Base-by-base conservation (phyloP, 331 rosid genomes). In the Prunus yedoensis region DNA sequence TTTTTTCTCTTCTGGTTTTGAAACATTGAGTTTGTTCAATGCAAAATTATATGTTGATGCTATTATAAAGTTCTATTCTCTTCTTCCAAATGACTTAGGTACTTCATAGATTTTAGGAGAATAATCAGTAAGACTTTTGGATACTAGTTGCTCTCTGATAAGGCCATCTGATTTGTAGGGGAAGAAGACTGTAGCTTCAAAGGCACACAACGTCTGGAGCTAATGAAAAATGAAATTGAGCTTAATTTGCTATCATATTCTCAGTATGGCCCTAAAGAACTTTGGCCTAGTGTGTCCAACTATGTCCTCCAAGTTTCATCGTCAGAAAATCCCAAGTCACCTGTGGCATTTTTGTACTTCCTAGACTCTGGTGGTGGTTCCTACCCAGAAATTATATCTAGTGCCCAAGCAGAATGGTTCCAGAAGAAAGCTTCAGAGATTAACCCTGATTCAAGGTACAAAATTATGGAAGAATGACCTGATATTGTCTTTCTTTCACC, bases 301-400 rank as follows among this genome's bases (percentile, higher is more conserved):
- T 87, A 87, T 75, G 96, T 77, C 45, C 76, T 94, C 57, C 84
- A 81, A 51, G 73, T 91, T 77, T 83, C 85, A 3, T 89, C 88
- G 3, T 73, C 85, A 18, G 82, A 79, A 7, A 81, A 82, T 74
- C 74, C 84, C 15, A 54, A 77, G 10, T 76, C 88, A 32, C 90
- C 94, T 0, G 81, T 88, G 72, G 92, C 85, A 53, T 85, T 77
- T 78, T 82, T 91, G 47, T 94, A 89, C 80, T 89, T 94, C 79
- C 83, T 94, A 57, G 98, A 94, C 82, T 94, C 98, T 64, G 97
- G 97, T 6, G 98, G 96, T 16, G 98, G 98, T 61, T 88, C 97
- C 52, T 93, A 91, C 77, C 96, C 98, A 2, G 83, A 89, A 88
- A 76, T 93, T 69, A 84, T 93, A 76, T 91, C 97, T 25, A 79